These are phyloP conservation scores for Fusarium verticillioides DNA, from an alignment of 2,329 filamentous ascomycete genomes.

Conservation along the genomic window DNA sequence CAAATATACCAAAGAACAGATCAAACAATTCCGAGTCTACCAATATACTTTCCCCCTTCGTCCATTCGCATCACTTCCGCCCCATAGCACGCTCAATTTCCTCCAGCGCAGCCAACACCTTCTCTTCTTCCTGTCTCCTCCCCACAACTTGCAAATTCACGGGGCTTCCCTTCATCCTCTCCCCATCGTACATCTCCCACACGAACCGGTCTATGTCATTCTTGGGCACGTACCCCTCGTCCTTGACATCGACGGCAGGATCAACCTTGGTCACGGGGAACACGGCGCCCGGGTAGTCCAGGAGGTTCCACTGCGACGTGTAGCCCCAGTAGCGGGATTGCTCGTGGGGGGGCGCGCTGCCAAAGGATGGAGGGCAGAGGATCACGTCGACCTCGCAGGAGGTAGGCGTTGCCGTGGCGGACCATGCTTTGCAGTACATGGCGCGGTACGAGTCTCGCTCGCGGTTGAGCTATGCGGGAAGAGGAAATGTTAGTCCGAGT, in stretches of 20 bases:
- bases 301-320: slow-evolving; percentile 73
- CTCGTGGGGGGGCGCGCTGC: slow-evolving; percentile 59
- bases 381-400: slow-evolving; percentile 66
- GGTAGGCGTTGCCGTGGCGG: slow-evolving; percentile 45
- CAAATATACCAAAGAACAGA: neutral
- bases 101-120: slow-evolving; percentile 44
- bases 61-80: slow-evolving; percentile 16
- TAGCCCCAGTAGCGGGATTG: slow-evolving; percentile 69
- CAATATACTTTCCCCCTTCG: neutral
- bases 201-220: slow-evolving; percentile 46
- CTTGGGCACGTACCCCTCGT: slow-evolving; percentile 40
- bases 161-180: slow-evolving; percentile 41
- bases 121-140: slow-evolving; percentile 46
- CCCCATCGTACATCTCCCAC: slow-evolving; percentile 44
- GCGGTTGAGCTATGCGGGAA: slow-evolving; percentile 42
- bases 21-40: neutral
- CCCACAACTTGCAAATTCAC: slow-evolving; percentile 46
- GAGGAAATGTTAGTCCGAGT: neutral
- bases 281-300: slow-evolving; percentile 72
- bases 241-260: slow-evolving; percentile 39
- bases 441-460: slow-evolving; percentile 55
- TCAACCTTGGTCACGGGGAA: slow-evolving; percentile 63
- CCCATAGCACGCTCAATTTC: slow-evolving; percentile 43
- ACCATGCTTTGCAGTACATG: slow-evolving; percentile 53
- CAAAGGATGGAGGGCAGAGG: slow-evolving; percentile 67